Conservation (phyloP, 176 grass and related monocot genomes). For the Oryza nivara region DNA sequence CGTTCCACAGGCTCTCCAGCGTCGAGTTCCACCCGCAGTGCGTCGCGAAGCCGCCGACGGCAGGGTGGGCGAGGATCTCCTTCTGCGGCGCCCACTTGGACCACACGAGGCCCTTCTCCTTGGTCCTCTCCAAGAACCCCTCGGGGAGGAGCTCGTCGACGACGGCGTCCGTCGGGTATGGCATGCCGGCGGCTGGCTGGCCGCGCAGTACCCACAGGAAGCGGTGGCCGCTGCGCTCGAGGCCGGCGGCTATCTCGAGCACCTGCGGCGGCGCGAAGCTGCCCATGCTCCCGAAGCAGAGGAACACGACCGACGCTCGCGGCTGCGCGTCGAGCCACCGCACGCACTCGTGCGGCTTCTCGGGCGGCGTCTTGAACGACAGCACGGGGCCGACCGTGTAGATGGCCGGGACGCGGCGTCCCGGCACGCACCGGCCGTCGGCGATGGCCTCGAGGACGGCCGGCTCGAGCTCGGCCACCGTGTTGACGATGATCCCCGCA, state of each 20-base stretch:
- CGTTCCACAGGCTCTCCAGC: constrained; percentile 54
- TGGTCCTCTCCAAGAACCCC: too few species aligned
- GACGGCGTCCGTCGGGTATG: too few species aligned
- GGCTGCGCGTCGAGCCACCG: constrained; percentile 64
- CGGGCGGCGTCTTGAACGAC: background rate
- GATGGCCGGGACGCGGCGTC: constrained; percentile 29
- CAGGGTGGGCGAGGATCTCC: constrained; percentile 45
- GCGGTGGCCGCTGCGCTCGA: too few species aligned
- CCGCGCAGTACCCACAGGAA: too few species aligned
- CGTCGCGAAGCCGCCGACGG: constrained; percentile 47
- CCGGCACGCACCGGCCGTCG: constrained; percentile 33
- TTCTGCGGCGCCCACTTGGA: constrained; percentile 43
- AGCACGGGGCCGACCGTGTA: constrained; percentile 64
- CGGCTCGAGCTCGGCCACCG: constrained; percentile 51
- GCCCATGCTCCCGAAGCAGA: constrained; percentile 85
- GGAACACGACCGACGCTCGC: constrained; percentile 53
- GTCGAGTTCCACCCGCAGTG: constrained; percentile 80
- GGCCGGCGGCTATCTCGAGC: too few species aligned
- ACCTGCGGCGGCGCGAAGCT: constrained; percentile 25
- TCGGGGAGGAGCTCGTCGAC: too few species aligned
- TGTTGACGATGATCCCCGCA: constrained; percentile 67
- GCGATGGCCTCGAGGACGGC: constrained; percentile 38
- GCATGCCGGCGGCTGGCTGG: too few species aligned
- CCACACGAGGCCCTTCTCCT: too few species aligned
- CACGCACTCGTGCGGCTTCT: constrained; percentile 56